Conservation (phyloP, 2,329 filamentous ascomycete species). For the Chaetomium strumarium region DNA sequence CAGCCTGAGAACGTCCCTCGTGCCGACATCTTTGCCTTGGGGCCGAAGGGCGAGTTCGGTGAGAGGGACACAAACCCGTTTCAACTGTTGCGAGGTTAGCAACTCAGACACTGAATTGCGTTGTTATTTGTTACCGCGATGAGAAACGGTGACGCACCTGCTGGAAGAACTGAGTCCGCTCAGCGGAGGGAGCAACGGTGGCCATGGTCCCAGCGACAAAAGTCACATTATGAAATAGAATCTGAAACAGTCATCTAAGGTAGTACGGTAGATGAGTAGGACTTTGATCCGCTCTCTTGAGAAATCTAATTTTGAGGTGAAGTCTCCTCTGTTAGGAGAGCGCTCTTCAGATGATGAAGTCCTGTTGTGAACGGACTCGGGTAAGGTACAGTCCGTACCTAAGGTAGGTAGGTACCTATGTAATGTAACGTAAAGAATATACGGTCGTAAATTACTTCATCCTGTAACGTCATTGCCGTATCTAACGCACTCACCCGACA, state of each 20-base stretch:
- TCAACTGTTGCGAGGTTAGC: slow-evolving; percentile 16
- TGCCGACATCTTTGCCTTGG: slow-evolving; percentile 17
- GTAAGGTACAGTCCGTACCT: too few relatives aligned
- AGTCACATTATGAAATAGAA: not conserved
- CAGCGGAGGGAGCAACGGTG: slow-evolving; percentile 10
- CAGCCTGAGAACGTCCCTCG: slow-evolving; percentile 19
- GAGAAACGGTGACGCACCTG: slow-evolving; percentile 24
- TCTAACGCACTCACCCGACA: not conserved
- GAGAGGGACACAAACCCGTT: slow-evolving; percentile 26
- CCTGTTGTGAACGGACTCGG: too few relatives aligned
- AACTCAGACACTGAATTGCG: not conserved
- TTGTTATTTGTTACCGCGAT: not conserved
- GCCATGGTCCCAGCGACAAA: slow-evolving; percentile 20
- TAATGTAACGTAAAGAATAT: too few relatives aligned
- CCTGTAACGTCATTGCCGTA: too few relatives aligned
- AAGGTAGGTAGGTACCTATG: too few relatives aligned
- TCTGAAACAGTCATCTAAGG: not conserved
- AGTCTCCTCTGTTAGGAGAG: not conserved
- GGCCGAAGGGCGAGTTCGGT: slow-evolving; percentile 22
- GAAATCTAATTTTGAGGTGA: not conserved
- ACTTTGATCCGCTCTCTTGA: too few relatives aligned
- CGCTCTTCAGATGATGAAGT: too few relatives aligned
- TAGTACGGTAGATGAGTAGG: too few relatives aligned
- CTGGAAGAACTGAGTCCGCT: slow-evolving; percentile 34
- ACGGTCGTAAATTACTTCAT: too few relatives aligned